These are phyloP conservation scores for Inga oerstediana DNA, from an alignment of 306 rosid species.

Conservation along the genomic window DNA sequence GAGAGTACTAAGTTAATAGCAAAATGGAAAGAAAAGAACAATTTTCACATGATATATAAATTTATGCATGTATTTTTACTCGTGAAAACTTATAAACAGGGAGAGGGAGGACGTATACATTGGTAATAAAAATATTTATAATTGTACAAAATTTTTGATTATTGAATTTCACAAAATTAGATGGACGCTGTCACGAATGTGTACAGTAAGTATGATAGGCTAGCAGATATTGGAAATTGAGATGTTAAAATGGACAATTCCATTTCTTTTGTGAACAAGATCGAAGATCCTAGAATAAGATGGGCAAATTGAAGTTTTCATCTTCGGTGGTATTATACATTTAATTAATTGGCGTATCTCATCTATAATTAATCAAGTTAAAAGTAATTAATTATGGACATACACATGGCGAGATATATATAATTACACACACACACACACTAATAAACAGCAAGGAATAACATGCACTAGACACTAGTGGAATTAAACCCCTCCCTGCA, in stretches of 20 bases:
- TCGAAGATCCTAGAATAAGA: background rate
- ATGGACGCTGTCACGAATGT: background rate
- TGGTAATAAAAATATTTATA: too few species aligned
- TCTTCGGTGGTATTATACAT: background rate
- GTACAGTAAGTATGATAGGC: background rate
- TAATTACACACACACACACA: too few species aligned
- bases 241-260: background rate
- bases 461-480: background rate
- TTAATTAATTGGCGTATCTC: background rate
- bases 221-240: background rate
- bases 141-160: background rate
- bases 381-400: background rate
- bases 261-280: background rate
- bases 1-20: too few species aligned
- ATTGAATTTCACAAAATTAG: background rate
- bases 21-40: too few species aligned
- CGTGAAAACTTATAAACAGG: background rate
- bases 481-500: constrained; percentile 10
- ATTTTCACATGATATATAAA: background rate
- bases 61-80: background rate
- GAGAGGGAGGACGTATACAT: too few species aligned
- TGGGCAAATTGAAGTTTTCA: background rate
- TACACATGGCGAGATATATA: background rate
- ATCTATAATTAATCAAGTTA: background rate
- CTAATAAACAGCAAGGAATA: background rate